phyloP scores from a whole-genome alignment of 805 yeast species.

The Starmerella lactis-condensi region DNA sequence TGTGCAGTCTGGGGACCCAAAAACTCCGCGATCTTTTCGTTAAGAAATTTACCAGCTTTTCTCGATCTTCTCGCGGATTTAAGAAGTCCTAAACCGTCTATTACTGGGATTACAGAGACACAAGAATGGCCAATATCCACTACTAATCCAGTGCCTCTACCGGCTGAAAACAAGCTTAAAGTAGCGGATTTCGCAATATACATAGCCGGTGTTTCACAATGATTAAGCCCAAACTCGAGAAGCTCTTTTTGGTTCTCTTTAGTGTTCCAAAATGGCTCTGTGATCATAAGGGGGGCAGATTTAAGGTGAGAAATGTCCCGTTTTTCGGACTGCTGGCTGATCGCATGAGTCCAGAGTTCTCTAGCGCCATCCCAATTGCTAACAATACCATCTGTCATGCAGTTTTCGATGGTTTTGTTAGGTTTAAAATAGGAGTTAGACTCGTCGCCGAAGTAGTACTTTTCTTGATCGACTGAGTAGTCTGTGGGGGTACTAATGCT shows the following conservation, averaged over 20 bases:
- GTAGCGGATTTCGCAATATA: constrained; percentile 71
- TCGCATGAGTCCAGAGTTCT: constrained; percentile 50
- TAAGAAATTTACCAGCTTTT: constrained; percentile 53
- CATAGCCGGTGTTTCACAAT: constrained; percentile 56
- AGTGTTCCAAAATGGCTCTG: constrained; percentile 78
- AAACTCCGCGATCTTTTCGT: constrained; percentile 29
- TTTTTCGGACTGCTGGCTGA: constrained; percentile 29
- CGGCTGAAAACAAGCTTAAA: constrained; percentile 72
- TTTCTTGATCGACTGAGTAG: constrained; percentile 10
- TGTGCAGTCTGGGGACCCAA: constrained; percentile 27
- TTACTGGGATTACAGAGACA: constrained; percentile 38
- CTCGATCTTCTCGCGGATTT: constrained; percentile 47
- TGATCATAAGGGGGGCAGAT: constrained; percentile 60
- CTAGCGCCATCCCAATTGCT: constrained; percentile 72
- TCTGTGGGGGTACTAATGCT: constrained; percentile 29
- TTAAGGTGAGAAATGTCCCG: constrained; percentile 20
- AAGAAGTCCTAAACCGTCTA: constrained; percentile 17
- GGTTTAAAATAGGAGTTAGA: constrained; percentile 8
- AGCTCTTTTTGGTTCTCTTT: constrained; percentile 46
- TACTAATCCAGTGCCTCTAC: constrained; percentile 69
- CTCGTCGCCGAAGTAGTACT: constrained; percentile 15
- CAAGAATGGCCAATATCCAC: constrained; percentile 75
- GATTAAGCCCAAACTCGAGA: constrained; percentile 54
- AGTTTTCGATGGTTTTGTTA: constrained; percentile 10
- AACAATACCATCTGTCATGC: constrained; percentile 16